Base-by-base conservation (phyloP, 495 filamentous ascomycete genomes). In the Aspergillus leporis region DNA sequence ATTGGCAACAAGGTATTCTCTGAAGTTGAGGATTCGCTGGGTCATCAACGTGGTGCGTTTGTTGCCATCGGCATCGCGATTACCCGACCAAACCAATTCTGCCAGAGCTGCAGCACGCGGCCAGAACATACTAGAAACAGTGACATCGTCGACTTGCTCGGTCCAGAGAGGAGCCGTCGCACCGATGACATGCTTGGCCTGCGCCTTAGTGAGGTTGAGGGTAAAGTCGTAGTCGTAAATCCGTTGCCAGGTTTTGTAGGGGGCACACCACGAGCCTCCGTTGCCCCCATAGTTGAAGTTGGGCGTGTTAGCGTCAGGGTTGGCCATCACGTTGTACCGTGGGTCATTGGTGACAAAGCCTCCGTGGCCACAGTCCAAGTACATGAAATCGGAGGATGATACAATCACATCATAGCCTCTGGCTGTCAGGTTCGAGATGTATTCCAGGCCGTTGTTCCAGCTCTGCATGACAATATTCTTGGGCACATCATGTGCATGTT, bases 211-310 rank as follows among this genome's bases (percentile, higher is more conserved):
- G 21, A 85, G 76, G 58, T 79, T 78, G 21, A 62, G 53, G 13
- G 80, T 80, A 66, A 85, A 85, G 57, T 85, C 82, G 66, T 77
- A 85, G 70, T 82, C 79, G 70, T 85, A 85, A 69, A 85, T 83
- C 18, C 82, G 79, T 61, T 85, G 82, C 82, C 82, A 85, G 61
- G 80, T 81, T 64, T 85, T 85, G 71, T 85, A 85, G 0, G 82
- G 82, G 0, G 75, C 80, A 61, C 82, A 85, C 82, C 82, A 85
- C 57, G 74, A 78, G n/a, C 81, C 82, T 19, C 82, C 82, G 54
- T 64, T 65, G 59, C 78, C 82, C 40, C 71, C 73, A 58, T 75
- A 85, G 73, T 85, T 85, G 73, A 83, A 82, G 65, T 69, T 83
- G 4, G 75, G 71, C 28, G 62, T 66, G 40, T 64, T 58, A 4